Conservation (phyloP, 1,284 basidiomycete genomes). For the Trichosporon faecale region DNA sequence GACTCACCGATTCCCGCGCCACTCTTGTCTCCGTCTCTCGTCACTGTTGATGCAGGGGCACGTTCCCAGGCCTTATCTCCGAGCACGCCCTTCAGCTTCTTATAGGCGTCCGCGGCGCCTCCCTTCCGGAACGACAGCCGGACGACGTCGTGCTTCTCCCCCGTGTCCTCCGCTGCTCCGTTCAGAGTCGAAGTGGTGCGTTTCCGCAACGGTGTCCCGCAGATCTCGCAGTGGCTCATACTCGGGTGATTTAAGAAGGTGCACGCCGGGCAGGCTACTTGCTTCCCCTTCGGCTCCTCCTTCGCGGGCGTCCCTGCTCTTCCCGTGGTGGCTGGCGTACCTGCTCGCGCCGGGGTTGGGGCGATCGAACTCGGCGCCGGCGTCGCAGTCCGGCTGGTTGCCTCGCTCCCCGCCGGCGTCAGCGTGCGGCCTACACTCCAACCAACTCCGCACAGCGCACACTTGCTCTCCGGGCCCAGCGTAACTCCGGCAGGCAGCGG, state of each 20-base stretch:
- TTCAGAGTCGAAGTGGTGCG: background rate
- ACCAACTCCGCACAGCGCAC: slow-evolving; percentile 63
- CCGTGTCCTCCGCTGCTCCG: background rate
- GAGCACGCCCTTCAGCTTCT: slow-evolving; percentile 70
- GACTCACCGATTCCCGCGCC: slow-evolving; percentile 40
- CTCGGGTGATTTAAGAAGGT: slow-evolving; percentile 88
- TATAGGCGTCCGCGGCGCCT: slow-evolving; percentile 81
- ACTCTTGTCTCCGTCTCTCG: slow-evolving; percentile 6
- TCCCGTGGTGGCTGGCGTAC: background rate
- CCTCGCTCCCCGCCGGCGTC: background rate
- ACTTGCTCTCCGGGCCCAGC: slow-evolving; percentile 60
- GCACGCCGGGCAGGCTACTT: slow-evolving; percentile 73
- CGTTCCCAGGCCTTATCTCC: slow-evolving; percentile 73
- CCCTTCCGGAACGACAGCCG: slow-evolving; percentile 83
- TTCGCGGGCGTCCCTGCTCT: background rate
- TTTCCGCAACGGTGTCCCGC: slow-evolving; percentile 62
- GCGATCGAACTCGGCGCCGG: background rate
- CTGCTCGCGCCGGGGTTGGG: background rate
- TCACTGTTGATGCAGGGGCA: background rate
- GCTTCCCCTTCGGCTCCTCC: slow-evolving; percentile 8
- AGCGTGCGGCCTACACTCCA: slow-evolving; percentile 7
- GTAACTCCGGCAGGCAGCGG: slow-evolving; percentile 52
- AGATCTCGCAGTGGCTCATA: slow-evolving; percentile 79
- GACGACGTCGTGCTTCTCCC: slow-evolving; percentile 58
- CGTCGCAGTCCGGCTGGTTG: background rate